A percentile compares a stretch with the other conserved stretches of the same genome.
Conservation (phyloP, 805 yeast species). For the Zygosaccharomyces lentus region DNA sequence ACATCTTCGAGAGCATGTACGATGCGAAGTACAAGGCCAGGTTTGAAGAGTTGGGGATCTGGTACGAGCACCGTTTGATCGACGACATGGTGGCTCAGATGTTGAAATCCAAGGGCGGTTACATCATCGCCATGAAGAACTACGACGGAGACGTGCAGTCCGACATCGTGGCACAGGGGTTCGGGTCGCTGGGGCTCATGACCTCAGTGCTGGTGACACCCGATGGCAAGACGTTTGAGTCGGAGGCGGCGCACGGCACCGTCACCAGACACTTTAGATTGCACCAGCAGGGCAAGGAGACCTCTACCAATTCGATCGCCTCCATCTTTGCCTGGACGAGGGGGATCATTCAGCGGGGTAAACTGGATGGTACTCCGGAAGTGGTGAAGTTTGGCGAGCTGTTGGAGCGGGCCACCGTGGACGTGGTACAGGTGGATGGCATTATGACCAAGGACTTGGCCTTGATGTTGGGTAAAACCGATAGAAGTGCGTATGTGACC, state of each 20-base stretch:
- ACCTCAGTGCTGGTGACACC: slow-evolving; percentile 96
- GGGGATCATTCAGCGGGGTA: slow-evolving; percentile 90
- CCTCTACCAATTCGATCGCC: slow-evolving; percentile 95
- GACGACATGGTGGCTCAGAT: slow-evolving; percentile 99
- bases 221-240: slow-evolving; percentile 91
- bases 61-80: slow-evolving; percentile 95
- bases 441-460: slow-evolving; percentile 97
- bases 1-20: slow-evolving; percentile 79
- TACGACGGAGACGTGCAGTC: slow-evolving; percentile 98
- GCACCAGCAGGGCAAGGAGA: slow-evolving; percentile 94
- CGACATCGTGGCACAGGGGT: slow-evolving; percentile 96
- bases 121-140: slow-evolving; percentile 92
- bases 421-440: slow-evolving; percentile 77
- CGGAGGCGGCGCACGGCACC: slow-evolving; percentile 99
- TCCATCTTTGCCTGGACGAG: slow-evolving; percentile 97
- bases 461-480: slow-evolving; percentile 80
- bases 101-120: slow-evolving; percentile 95
- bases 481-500: slow-evolving; percentile 75
- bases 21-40: slow-evolving; percentile 60
- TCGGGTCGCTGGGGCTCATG: slow-evolving; percentile 95
- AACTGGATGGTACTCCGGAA: slow-evolving; percentile 78
- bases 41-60: slow-evolving; percentile 78
- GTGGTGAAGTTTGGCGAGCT: slow-evolving; percentile 74
- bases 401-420: slow-evolving; percentile 79
- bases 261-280: slow-evolving; percentile 96